Base-by-base conservation (phyloP, 441 rosid species). In the Pelargonium cotyledonis region DNA sequence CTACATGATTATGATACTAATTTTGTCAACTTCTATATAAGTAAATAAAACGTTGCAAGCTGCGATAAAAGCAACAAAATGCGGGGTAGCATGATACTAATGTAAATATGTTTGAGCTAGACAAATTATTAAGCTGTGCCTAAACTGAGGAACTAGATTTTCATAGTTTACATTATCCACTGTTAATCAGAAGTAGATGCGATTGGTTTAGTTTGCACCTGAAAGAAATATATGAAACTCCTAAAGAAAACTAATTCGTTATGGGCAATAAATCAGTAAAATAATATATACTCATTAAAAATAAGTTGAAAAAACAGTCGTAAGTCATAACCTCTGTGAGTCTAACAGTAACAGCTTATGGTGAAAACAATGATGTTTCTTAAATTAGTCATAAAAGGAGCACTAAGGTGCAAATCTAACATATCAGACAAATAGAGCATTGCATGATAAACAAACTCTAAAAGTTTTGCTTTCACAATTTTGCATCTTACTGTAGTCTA, bases 401-500 rank as follows among this genome's bases (percentile, higher is more conserved):
- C 61, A 55, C 61, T 55, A 55, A 55, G 61, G 19, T 55, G 61
- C 21, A n/a, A n/a, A 47, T 11, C n/a, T 4, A 47, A 47, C 53
- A 49, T 55, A 55, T 55, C 26, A 55, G 61, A 55, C 61, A 15
- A 7, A 38, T 38, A 38, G 41, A 49, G 61, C 61, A 55, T 4
- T 5, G 5, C 61, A 55, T 15, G 23, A 7, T 1, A 15, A 55
- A 55, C 9, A 55, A 15, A 55, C 61, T 5, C 61, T 19, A 55
- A 5, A 16, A 55, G 18, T n/a, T 49, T n/a, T 16, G 23, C 23
- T 55, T 55, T 16, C 61, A 55, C 61, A 55, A 15, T 6, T 55
- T 15, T 16, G 61, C 61, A 55, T 55, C 61, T 55, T 55, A 53
- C 60, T 55, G 61, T n/a, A 55, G 55, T 16, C 10, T 19, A n/a